Base-by-base conservation (phyloP, 2,329 filamentous ascomycete species). In the Camptophora hylomeconis region DNA sequence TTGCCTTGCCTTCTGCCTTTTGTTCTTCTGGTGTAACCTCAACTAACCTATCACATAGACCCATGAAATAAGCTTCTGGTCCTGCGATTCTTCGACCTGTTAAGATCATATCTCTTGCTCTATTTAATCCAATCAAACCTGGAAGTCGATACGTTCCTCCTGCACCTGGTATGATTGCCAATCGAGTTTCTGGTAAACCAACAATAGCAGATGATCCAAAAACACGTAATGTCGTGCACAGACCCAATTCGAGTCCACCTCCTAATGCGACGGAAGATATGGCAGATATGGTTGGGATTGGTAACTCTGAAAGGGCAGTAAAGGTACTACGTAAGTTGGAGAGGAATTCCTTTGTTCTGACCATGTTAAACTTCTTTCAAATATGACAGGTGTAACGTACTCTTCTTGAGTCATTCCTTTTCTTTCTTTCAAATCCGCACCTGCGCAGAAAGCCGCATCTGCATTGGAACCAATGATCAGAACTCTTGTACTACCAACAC, bases 101-200 rank as follows among this genome's bases (percentile, higher is more conserved):
- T 6, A 95, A 63, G 28, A 95, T 78, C 45, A 95, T 60, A 53
- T 98, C 87, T 28, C 86, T 69, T n/a, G 89, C 89, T 31, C 84
- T 74, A 15, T 68, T 64, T 14, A 79, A 59, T 4, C 89, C 89
- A 40, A 98, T 77, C 12, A 98, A 57, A 6, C 67, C 69, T 2
- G 84, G 83, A 1, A 98, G 72, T 7, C 89, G 76, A 54, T 83
- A 82, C 1, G 87, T 95, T 36, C 87, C 89, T 23, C 89, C 89
- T 2, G 87, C 89, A 35, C 89, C 89, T 3, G 89, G 89, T 40
- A 98, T 80, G 51, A 98, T 98, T 32, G 80, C 89, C 2, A 98
- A 69, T 2, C 86, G 69, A 2, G 89, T 95, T 54, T 98, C 89
- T 1, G 89, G 89, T 4, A 95, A 71, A 0, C 75, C 86, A 31